These are phyloP conservation scores for Peronospora destructor DNA, from an alignment of 352 stramenopile genomes.

Conservation along the genomic window DNA sequence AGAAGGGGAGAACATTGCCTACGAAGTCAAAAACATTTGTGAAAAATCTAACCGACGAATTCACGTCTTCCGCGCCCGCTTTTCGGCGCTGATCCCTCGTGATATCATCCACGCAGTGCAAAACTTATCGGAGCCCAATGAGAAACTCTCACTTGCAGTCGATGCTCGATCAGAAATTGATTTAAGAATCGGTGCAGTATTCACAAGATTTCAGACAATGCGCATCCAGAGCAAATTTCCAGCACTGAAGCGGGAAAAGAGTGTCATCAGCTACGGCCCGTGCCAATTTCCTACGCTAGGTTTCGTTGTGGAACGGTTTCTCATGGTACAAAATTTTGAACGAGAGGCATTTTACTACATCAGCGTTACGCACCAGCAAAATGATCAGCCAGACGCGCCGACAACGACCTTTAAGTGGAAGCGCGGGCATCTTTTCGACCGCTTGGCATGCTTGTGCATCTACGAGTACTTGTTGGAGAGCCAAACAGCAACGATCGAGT, in stretches of 20 bases:
- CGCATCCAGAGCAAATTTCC: slow-evolving; percentile 85
- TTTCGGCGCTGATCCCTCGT: slow-evolving; percentile 89
- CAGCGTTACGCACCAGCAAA: slow-evolving; percentile 74
- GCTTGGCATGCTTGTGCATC: slow-evolving; percentile 87
- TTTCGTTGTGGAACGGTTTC: slow-evolving; percentile 91
- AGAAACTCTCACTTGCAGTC: slow-evolving; percentile 76
- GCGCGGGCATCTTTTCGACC: slow-evolving; percentile 93
- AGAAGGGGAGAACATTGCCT: slow-evolving; percentile 99
- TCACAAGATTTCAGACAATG: slow-evolving; percentile 94
- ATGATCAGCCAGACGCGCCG: slow-evolving; percentile 37
- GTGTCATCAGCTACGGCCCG: slow-evolving; percentile 97
- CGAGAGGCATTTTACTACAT: slow-evolving; percentile 95
- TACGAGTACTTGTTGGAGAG: slow-evolving; percentile 81
- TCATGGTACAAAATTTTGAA: slow-evolving; percentile 95
- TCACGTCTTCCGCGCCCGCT: slow-evolving; percentile 84
- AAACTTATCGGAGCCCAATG: slow-evolving; percentile 68
- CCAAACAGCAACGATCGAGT: slow-evolving; percentile 53
- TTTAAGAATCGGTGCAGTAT: slow-evolving; percentile 89
- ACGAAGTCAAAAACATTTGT: slow-evolving; percentile 91
- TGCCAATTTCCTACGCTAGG: slow-evolving; percentile 99
- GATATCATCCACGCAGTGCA: slow-evolving; percentile 89
- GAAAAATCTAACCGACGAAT: slow-evolving; percentile 62
- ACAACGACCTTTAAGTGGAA: slow-evolving; percentile 95
- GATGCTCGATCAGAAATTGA: slow-evolving; percentile 93
- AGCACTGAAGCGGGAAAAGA: slow-evolving; percentile 56